These are phyloP conservation scores for Schrenkiella parvula DNA, from an alignment of 345 rosid genomes.

Conservation along the genomic window DNA sequence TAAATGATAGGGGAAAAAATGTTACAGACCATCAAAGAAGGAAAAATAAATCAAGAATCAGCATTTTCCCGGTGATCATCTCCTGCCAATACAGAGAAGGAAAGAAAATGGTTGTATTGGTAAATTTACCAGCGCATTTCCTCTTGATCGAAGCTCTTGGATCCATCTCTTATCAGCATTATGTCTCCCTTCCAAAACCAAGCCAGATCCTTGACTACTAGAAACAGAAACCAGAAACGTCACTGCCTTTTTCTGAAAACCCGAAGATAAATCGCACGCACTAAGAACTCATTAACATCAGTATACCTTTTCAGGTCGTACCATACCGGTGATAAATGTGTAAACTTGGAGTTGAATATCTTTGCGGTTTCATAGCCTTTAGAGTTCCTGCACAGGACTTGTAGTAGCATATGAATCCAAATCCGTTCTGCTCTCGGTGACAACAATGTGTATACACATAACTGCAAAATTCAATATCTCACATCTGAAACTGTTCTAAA, in stretches of 20 bases:
- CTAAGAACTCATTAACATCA: not conserved
- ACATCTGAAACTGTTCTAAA: not conserved
- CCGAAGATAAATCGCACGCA: not conserved
- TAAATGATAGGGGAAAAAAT: constrained; percentile 23
- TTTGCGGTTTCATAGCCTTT: constrained; percentile 85
- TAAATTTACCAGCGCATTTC: constrained; percentile 57
- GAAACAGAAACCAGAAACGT: not conserved
- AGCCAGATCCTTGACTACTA: constrained; percentile 54
- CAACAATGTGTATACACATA: not conserved
- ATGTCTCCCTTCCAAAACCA: constrained; percentile 82
- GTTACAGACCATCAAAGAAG: not conserved
- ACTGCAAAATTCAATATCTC: not conserved
- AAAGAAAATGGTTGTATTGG: not conserved
- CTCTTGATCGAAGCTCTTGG: constrained; percentile 57
- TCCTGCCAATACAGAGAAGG: not conserved
- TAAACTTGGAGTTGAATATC: constrained; percentile 69
- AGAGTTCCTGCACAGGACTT: constrained; percentile 55
- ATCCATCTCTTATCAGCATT: constrained; percentile 85
- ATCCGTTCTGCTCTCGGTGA: not conserved
- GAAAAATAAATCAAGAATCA: not conserved
- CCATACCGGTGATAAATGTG: constrained; percentile 93
- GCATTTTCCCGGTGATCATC: not conserved
- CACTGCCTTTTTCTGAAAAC: not conserved
- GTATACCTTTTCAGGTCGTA: constrained; percentile 83
- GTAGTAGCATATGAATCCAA: not conserved